Percentiles rank a stretch among this genome's conserved stretches.
Conservation (phyloP, 148 eudicot genomes). For the Amaranthus cruentus region DNA sequence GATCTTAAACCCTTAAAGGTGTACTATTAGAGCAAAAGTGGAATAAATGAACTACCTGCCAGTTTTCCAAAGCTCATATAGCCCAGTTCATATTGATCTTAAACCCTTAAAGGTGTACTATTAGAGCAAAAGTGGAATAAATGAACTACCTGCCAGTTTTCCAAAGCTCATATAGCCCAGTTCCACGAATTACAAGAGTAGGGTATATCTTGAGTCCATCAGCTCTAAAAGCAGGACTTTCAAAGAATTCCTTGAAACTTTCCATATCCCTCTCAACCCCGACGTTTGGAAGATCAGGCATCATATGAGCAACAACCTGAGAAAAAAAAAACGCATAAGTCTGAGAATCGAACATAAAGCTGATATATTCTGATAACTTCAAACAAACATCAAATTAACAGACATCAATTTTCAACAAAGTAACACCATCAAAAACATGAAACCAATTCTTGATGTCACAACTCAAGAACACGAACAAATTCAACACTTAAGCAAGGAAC, state of each 20-base stretch:
- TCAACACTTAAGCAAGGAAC: background rate
- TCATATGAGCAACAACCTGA: slow-evolving; percentile 99
- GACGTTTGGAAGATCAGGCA: slow-evolving; percentile 99
- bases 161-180: slow-evolving; percentile 99
- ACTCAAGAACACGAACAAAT: background rate
- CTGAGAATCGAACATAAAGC: background rate
- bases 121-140: background rate
- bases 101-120: background rate
- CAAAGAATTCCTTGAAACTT: slow-evolving; percentile 97
- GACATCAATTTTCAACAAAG: background rate
- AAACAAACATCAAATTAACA: background rate
- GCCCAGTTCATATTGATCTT: too few species aligned
- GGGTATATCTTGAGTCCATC: slow-evolving; percentile 99
- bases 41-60: background rate
- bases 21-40: background rate
- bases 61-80: slow-evolving; percentile 13
- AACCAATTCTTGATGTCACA: background rate
- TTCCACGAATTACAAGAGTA: slow-evolving; percentile 98
- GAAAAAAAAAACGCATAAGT: slow-evolving; percentile 17
- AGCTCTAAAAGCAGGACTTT: slow-evolving; percentile 88
- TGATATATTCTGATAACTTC: background rate
- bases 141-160: slow-evolving; percentile 88
- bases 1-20: background rate
- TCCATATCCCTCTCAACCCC: slow-evolving; percentile 98
- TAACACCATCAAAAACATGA: background rate